Conservation (phyloP, 106 monocot species). For the Ottelia alismoides region DNA sequence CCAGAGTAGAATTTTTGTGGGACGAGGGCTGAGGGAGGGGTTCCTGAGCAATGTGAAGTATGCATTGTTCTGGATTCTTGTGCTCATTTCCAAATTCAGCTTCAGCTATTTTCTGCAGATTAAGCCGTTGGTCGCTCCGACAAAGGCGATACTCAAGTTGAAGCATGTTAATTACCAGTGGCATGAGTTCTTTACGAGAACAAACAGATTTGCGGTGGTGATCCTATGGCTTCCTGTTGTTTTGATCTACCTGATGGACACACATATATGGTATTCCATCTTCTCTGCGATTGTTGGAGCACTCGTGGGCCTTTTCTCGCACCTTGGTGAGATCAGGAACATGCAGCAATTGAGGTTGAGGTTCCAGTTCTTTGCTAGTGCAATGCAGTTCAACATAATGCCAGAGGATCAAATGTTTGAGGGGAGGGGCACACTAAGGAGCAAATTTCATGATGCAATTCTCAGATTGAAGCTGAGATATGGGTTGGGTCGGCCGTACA, state of each 20-base stretch:
- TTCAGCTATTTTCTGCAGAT: constrained; percentile 26
- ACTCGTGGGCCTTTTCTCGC: constrained; percentile 20
- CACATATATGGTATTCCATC: constrained; percentile 23
- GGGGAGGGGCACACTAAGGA: constrained; percentile 6
- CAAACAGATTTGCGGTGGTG: constrained; percentile 16
- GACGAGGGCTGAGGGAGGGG: constrained; percentile 18
- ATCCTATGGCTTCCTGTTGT: constrained; percentile 22
- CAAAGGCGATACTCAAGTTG: constrained; percentile 8
- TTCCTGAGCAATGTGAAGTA: constrained; percentile 17
- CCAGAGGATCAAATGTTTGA: constrained; percentile 10
- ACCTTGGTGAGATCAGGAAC: constrained; percentile 21
- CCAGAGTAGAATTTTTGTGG: constrained; percentile 17
- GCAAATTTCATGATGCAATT: constrained; percentile 14
- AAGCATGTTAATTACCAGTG: constrained; percentile 6
- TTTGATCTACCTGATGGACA: constrained; percentile 21
- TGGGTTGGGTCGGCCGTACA: constrained; percentile 19
- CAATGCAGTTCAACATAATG: constrained; percentile 23
- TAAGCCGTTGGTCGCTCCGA: constrained; percentile 19
- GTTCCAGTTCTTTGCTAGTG: constrained; percentile 26
- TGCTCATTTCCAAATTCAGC: constrained; percentile 9
- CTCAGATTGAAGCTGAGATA: constrained; percentile 17
- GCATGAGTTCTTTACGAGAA: constrained; percentile 16
- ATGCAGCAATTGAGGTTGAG: constrained; percentile 23
- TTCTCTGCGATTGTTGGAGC: constrained; percentile 20
- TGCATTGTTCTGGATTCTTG: constrained; percentile 12